Evolutionary conservation across 1,139 yeast genomes (phyloP), one percentile per base, ranked within the genome.

Genomic region (Sugiyamaella paludigena): DNA sequence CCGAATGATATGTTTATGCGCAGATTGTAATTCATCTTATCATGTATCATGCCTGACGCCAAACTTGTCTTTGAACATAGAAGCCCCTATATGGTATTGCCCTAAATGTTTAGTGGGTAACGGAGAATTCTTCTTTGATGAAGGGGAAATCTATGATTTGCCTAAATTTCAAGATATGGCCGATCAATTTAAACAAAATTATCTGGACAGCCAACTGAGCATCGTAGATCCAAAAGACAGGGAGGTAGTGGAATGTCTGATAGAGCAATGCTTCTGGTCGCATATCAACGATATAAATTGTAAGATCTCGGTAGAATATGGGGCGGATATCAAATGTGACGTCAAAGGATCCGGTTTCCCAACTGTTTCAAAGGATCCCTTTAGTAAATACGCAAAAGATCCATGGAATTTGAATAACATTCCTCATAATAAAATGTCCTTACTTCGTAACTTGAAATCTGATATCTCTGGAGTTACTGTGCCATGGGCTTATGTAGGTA

Each of bases 41-140:
- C 96, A 89, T 63, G 72, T 74, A 67, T 66, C 70, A 38, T 87
- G 96, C 61, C 68, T 87, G 10, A 68, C 71, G 1, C 40, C 45
- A 30, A 27, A 26, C 9, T 42, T 57, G n/a, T 38, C 53, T 8
- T 80, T 84, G 0, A 80, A 81, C 1, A 59, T 83, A 28, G 61
- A 44, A 13, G 40, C 48, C 7, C 34, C 40, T 9, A 75, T 73
- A 30, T 89, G 96, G 96, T 84, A 75, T 61, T 91, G 98, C 65
- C 84, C 83, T 43, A 78, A 78, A 53, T 91, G 98, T 65, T 71
- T 91, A 12, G 75, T 86, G 6, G 96, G 96, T 0, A 85, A 91
- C 1, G 94, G 95, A 0, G 92, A 84, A 58, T 91, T 88, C 63
- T 96, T 95, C 0, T 91, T 91, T 65, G 91, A 85, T 58, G 95